Percentiles rank a stretch among this genome's conserved stretches.
phyloP scores from a whole-genome alignment of 192 early-diverging fungal species.

The Linnemannia zychae region DNA sequence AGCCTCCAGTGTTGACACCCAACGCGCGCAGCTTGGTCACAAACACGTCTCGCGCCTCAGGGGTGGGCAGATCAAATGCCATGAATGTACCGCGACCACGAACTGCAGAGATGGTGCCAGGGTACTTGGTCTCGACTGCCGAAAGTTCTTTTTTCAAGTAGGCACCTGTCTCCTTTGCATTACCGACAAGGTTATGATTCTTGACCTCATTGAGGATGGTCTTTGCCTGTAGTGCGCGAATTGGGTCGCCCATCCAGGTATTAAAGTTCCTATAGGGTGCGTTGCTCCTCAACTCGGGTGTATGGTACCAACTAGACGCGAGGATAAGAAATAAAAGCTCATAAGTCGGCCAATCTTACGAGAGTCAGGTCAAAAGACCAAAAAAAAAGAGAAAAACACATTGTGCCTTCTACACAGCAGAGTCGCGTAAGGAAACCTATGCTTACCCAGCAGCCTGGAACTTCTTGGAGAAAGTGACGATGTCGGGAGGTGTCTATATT shows the following conservation, averaged over 20 bases:
- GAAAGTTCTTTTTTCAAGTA: conserved; percentile 70
- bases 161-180: conserved; percentile 63
- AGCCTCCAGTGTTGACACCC: conserved; percentile 81
- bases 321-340: not conserved
- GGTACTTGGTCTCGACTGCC: conserved; percentile 63
- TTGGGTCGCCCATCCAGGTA: conserved; percentile 84
- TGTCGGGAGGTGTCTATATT: conserved; percentile 74
- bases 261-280: conserved; percentile 79
- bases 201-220: conserved; percentile 73
- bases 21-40: conserved; percentile 66
- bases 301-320: conserved; percentile 67
- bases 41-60: conserved; percentile 64
- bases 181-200: conserved; percentile 64
- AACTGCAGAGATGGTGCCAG: conserved; percentile 62
- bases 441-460: conserved; percentile 77
- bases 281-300: conserved; percentile 66
- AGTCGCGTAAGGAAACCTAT: not conserved
- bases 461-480: conserved; percentile 85
- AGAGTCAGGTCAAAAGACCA: not conserved
- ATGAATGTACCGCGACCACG: conserved; percentile 77
- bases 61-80: conserved; percentile 74
- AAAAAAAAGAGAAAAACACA: not conserved
- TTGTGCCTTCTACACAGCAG: not conserved
- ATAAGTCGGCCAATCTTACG: not conserved
- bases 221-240: conserved; percentile 72